Evolutionary conservation across 805 yeast genomes (phyloP).

Genomic region (Starmerella floris): DNA sequence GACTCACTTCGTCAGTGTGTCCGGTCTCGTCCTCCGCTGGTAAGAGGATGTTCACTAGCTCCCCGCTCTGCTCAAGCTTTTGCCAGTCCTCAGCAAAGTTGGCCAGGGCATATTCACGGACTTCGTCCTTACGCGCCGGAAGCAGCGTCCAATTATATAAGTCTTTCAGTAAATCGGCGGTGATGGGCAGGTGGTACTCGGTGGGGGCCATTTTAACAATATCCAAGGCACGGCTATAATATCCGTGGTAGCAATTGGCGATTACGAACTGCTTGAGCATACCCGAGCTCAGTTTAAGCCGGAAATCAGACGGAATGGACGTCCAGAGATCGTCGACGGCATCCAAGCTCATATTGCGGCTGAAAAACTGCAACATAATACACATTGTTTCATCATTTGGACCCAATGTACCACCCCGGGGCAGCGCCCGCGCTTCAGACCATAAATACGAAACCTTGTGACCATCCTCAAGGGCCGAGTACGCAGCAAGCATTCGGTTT

Average conservation of each 20-base stretch:
- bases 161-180: constrained; percentile 22
- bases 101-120: constrained; percentile 32
- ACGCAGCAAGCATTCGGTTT: constrained; percentile 53
- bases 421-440: constrained; percentile 42
- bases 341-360: constrained; percentile 36
- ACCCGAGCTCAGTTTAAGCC: constrained; percentile 39
- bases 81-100: constrained; percentile 31
- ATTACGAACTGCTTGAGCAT: constrained; percentile 49
- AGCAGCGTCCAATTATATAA: constrained; percentile 35
- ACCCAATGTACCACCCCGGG: constrained; percentile 33
- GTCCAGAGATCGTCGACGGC: constrained; percentile 53
- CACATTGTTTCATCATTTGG: constrained; percentile 50
- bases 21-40: constrained; percentile 27
- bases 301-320: constrained; percentile 37
- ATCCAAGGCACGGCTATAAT: constrained; percentile 42
- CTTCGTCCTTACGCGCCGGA: constrained; percentile 27
- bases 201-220: constrained; percentile 36
- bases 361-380: constrained; percentile 52
- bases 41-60: constrained; percentile 23
- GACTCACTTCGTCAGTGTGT: constrained; percentile 16
- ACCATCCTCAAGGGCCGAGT: constrained; percentile 43
- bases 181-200: constrained; percentile 21
- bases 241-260: constrained; percentile 58
- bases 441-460: constrained; percentile 46
- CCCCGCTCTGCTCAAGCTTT: constrained; percentile 25